Evolutionary conservation across 306 rosid genomes (phyloP), one percentile per base, ranked within the genome.

Genomic region (Malus asiatica): DNA sequence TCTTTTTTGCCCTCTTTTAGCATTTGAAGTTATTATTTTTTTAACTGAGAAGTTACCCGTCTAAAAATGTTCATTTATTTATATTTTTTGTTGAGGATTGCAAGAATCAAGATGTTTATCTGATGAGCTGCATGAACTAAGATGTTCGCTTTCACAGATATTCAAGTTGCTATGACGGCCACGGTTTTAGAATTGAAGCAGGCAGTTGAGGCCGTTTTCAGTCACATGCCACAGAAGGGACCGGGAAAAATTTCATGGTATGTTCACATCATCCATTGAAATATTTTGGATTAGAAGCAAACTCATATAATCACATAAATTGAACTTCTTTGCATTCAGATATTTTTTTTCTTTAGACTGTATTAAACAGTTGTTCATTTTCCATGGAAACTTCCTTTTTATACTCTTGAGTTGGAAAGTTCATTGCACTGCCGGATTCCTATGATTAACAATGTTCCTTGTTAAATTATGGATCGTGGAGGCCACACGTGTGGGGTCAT

Each of bases 401-500:
- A 23, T 19, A 18, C 45, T 58, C 23, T 57, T 72, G 55, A 71
- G 32, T 64, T 32, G 33, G 38, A 30, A 53, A 57, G 33, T 57
- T 23, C n/a, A 14, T 35, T 35, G 35, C 66, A 16, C 57, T n/a
- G 23, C 42, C n/a, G 18, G 32, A 55, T 44, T 33, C 66, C 22
- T 57, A 14, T 40, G 66, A 35, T 57, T 11, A 16, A 16, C 12
- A 16, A 58, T 19, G 10, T 58, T 44, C 25, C 29, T 57, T 70
- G 12, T 72, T 42, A 0, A 66, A 62, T 33, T 42, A 83, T 83
- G 76, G 51, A 79, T 83, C 62, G 10, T 79, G 83, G 3, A 94
- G 98, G 98, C 79, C 84, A 27, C 96, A 84, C 68, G 88, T 94
- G 55, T 94, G 98, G 98, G 90, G 96, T 46, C 88, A 85, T 83